Base-by-base conservation (phyloP, 495 filamentous ascomycete species). In the Penicillium atrosanguineum region DNA sequence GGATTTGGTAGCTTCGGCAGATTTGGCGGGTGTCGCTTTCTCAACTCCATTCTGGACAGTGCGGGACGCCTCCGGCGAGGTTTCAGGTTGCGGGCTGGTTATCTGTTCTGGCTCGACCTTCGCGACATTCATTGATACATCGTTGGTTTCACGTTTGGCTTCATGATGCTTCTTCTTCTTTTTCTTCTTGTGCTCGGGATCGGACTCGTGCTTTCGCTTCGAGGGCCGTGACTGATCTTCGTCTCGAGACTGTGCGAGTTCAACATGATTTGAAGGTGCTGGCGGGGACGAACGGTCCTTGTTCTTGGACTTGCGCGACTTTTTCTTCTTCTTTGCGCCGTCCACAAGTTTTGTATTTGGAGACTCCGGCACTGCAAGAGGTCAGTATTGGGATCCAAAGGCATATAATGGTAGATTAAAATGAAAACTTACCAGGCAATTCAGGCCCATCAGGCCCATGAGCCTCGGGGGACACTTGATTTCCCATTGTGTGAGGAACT, bases 191-290 rank as follows among this genome's bases (percentile, higher is more conserved):
- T 46, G 37, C 41, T 41, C 41, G 2, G 51, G 26, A 16, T 64
- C 61, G 16, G 48, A 46, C 9, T 48, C 45, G 20, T 61, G 61
- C 49, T 67, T 64, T 18, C 64, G 61, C 48, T 67, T 67, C 39
- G 50, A 46, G 26, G 54, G 25, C 1, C 50, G 48, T 9, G 54
- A 20, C 15, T 41, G 11, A 7, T 56, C 45, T 12, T 49, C 40
- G 12, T 46, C 40, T 47, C 12, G 43, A 44, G 19, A 15, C 15
- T 28, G 41, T 20, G 60, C 48, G 7, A 41, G 16, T n/a, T 9
- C 37, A 7, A 25, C 6, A 8, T 41, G 46, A 44, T 50, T 55
- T 28, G 31, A 11, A 5, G 14, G 3, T 12, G 20, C 36, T 26
- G 36, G 23, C 34, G 36, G 14, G 11, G 44, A 14, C 0, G 50